Conservation (phyloP, 2,329 filamentous ascomycete species). For the Herpomyces periplanetae region DNA sequence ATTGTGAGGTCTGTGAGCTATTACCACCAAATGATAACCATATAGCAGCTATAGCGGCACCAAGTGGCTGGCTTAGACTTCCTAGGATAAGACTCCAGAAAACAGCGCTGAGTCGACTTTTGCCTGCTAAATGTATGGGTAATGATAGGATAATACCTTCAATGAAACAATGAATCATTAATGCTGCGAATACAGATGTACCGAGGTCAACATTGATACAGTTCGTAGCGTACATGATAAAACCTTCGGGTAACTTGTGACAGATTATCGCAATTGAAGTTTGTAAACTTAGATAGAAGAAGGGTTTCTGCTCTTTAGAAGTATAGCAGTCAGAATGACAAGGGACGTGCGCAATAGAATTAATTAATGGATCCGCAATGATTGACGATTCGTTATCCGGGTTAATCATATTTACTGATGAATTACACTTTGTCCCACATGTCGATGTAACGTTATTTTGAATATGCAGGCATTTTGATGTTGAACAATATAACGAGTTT, state of each 20-base stretch:
- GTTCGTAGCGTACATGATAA: constrained; percentile 82
- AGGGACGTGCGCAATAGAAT: too few species aligned
- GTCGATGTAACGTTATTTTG: too few species aligned
- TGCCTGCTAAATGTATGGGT: constrained; percentile 60
- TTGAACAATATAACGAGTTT: too few species aligned
- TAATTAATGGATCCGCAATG: too few species aligned
- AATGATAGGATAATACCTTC: constrained; percentile 83
- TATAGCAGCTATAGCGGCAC: constrained; percentile 39
- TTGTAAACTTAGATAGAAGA: constrained; percentile 73
- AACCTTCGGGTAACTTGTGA: constrained; percentile 64
- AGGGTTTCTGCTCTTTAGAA: too few species aligned
- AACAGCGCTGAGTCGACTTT: constrained; percentile 42
- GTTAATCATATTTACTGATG: too few species aligned
- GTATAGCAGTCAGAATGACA: too few species aligned
- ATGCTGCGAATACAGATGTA: constrained; percentile 62
- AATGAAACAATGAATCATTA: constrained; percentile 92
- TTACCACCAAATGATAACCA: constrained; percentile 37
- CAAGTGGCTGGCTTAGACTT: constrained; percentile 49
- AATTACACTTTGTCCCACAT: too few species aligned
- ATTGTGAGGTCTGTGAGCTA: constrained; percentile 11
- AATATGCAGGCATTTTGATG: too few species aligned
- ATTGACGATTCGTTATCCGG: too few species aligned
- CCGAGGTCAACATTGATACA: constrained; percentile 67
- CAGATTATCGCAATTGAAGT: constrained; percentile 77
- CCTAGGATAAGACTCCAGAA: constrained; percentile 46